Percentiles rank a stretch among this genome's conserved stretches.
Evolutionary conservation across 306 rosid species (phyloP).

Genomic region (Trichosanthes cucumerina): DNA sequence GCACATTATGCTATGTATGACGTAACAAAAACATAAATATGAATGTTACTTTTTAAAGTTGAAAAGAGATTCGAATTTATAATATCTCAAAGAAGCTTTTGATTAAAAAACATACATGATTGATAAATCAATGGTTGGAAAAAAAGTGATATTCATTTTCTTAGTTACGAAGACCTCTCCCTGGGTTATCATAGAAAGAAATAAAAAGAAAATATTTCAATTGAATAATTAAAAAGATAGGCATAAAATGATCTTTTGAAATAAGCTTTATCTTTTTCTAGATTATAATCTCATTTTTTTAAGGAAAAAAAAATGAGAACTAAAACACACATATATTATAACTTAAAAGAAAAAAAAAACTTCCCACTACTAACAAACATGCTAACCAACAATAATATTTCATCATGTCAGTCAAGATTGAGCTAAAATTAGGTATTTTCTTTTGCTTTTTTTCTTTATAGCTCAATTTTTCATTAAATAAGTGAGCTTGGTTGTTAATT

Average conservation of each 20-base stretch:
- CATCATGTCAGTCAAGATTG: neutral
- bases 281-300: neutral
- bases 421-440: neutral
- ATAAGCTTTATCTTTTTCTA: neutral
- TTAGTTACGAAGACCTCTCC: neutral
- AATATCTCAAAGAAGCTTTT: neutral
- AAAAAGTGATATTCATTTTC: constrained; percentile 2
- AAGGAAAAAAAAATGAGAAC: neutral
- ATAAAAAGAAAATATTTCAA: neutral
- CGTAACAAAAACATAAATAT: neutral
- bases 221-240: neutral
- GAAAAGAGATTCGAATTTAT: neutral
- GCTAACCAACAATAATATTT: neutral
- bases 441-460: neutral
- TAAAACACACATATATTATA: neutral
- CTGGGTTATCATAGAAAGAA: neutral
- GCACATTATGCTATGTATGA: neutral
- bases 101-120: neutral
- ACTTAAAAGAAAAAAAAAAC: neutral
- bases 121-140: neutral
- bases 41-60: neutral
- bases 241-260: neutral
- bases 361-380: neutral
- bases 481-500: neutral
- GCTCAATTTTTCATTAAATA: neutral